Evolutionary conservation across 2,329 filamentous ascomycete species (phyloP).

Genomic region (Cyphellophora europaea): DNA sequence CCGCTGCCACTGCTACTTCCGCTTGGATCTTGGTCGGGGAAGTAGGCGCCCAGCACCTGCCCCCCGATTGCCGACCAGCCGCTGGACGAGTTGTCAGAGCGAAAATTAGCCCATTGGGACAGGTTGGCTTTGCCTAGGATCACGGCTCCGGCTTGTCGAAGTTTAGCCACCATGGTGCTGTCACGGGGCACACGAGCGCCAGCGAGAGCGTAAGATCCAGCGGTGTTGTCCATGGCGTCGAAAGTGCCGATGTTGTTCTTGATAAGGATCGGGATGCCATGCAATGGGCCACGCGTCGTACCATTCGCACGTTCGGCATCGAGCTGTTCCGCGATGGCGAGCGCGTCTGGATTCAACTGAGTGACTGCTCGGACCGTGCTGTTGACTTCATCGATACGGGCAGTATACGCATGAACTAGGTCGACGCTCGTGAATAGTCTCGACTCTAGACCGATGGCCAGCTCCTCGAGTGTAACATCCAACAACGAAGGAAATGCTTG

Average conservation of each 20-base stretch:
- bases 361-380: slow-evolving; percentile 41
- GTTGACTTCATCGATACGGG: slow-evolving; percentile 45
- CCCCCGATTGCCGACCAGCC: slow-evolving; percentile 59
- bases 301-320: slow-evolving; percentile 41
- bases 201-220: slow-evolving; percentile 55
- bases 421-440: slow-evolving; percentile 49
- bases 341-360: slow-evolving; percentile 48
- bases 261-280: slow-evolving; percentile 57
- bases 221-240: slow-evolving; percentile 55
- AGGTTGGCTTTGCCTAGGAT: slow-evolving; percentile 59
- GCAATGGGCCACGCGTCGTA: slow-evolving; percentile 42
- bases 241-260: slow-evolving; percentile 59
- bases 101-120: slow-evolving; percentile 56
- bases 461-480: slow-evolving; percentile 43
- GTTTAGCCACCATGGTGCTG: slow-evolving; percentile 49
- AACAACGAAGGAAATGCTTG: slow-evolving; percentile 30
- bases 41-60: slow-evolving; percentile 53
- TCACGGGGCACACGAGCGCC: slow-evolving; percentile 50
- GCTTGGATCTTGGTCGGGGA: slow-evolving; percentile 50
- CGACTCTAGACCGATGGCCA: slow-evolving; percentile 38
- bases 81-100: slow-evolving; percentile 44
- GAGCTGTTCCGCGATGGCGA: slow-evolving; percentile 37
- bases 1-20: slow-evolving; percentile 55
- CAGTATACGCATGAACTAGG: slow-evolving; percentile 42
- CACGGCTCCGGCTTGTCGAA: slow-evolving; percentile 52